These are phyloP conservation scores for Cercospora sojina DNA, from an alignment of 2,329 filamentous ascomycete genomes.

Conservation along the genomic window DNA sequence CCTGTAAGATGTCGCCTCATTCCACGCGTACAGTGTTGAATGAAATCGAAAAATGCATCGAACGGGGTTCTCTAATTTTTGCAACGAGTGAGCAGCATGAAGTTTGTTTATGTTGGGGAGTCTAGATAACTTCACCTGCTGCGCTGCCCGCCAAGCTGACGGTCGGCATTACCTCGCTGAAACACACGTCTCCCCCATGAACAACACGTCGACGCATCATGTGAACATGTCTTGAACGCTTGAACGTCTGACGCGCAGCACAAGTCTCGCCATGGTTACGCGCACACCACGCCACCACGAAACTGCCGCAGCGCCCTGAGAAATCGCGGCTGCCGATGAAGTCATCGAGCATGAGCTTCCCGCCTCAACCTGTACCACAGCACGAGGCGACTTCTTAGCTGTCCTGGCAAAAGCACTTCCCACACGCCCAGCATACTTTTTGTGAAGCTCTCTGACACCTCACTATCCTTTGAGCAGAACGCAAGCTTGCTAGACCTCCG, in stretches of 20 bases:
- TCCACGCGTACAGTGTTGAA: neutral
- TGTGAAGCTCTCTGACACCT: neutral
- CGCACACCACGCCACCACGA: neutral
- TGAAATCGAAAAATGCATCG: neutral
- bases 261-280: neutral
- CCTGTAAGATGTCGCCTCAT: neutral
- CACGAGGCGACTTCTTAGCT: neutral
- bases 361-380: neutral
- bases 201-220: neutral
- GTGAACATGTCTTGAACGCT: neutral
- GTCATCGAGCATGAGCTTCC: constrained; percentile 3
- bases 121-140: neutral
- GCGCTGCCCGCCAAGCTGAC: neutral
- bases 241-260: neutral
- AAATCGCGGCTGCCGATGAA: neutral
- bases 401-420: constrained; percentile 3
- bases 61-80: neutral
- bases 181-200: neutral
- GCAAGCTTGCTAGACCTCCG: neutral
- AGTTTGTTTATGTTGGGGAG: neutral
- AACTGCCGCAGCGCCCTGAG: constrained; percentile 1
- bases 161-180: neutral
- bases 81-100: neutral
- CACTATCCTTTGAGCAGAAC: neutral
- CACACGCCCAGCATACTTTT: neutral